These are phyloP conservation scores for Pseudonitzschia multiseries DNA, from an alignment of 108 stramenopile genomes.

Conservation along the genomic window DNA sequence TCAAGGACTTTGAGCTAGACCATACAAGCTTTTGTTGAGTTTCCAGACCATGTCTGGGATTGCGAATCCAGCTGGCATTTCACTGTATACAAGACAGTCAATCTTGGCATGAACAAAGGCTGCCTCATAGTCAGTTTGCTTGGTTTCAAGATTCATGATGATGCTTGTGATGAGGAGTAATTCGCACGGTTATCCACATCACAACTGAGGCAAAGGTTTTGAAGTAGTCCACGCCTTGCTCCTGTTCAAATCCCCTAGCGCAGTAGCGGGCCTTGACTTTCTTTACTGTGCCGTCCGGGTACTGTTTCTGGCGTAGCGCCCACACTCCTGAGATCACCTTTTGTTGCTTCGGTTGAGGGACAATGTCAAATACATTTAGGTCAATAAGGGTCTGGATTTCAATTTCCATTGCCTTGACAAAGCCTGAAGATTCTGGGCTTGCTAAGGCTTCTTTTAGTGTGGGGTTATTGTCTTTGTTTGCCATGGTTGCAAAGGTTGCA, in stretches of 20 bases:
- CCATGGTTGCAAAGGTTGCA: neutral
- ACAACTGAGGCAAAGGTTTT: conserved; percentile 57
- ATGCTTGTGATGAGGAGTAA: conserved; percentile 29
- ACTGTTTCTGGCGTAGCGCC: conserved; percentile 43
- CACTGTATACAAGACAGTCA: neutral
- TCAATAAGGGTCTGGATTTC: conserved; percentile 16
- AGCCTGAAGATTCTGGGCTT: conserved; percentile 33
- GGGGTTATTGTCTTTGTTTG: conserved; percentile 32
- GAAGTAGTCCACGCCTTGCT: conserved; percentile 59
- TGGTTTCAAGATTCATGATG: conserved; percentile 29
- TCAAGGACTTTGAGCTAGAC: too few relatives aligned
- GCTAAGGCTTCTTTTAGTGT: conserved; percentile 42
- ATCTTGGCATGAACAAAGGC: conserved; percentile 54
- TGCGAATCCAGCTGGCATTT: neutral
- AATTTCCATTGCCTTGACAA: conserved; percentile 17
- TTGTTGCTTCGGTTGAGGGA: neutral
- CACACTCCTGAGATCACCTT: conserved; percentile 37
- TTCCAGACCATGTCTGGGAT: too few relatives aligned
- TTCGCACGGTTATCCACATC: conserved; percentile 43
- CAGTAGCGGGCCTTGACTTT: conserved; percentile 66
- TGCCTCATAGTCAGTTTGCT: conserved; percentile 45
- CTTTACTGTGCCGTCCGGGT: conserved; percentile 42
- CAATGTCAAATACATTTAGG: neutral
- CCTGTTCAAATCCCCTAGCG: conserved; percentile 51
- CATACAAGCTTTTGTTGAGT: too few relatives aligned